Base-by-base conservation (phyloP, 192 early-diverging fungal genomes). In the Coemansia sp. region DNA sequence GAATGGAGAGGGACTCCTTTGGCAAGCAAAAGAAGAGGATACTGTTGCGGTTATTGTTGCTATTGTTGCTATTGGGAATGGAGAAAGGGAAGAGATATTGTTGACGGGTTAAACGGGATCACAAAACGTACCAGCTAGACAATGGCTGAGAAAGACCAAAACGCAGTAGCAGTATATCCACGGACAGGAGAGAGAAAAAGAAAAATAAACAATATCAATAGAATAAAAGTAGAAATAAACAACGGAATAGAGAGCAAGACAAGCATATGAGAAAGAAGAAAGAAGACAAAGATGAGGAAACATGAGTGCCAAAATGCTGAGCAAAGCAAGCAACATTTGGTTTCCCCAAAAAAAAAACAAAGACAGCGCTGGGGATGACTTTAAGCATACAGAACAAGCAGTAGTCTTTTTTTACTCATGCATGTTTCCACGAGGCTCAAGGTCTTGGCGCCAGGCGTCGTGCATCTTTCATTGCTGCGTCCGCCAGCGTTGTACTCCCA, bases 91-190 rank as follows among this genome's bases (percentile, higher is more conserved):
- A 32, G 32, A 32, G 32, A 32, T 2, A 2, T 32, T 32, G 32
- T 32, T 32, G 32, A 32, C 32, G 32, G 32, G 32, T 32, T 32
- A 32, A 32, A 32, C 32, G 32, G 32, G 32, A 32, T 32, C 32
- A 32, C 32, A 32, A 4, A 32, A 56, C 55, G 55, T 56, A 56
- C 55, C 55, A 56, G 15, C 7, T 26, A 36, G 21, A 8, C 36
- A 37, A 56, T 56, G 55, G 21, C 21, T 62, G 41, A 15, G 22
- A 15, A 46, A 18, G 61, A 3, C 47, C 62, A 49, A 63, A 51
- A 18, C 12, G 62, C 47, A 56, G 55, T 56, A 37, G 26, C 26
- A 36, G 55, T 26, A 36, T 11, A 47, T 11, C 46, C n/a, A 47
- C n/a, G 8, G 8, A 26, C 55, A n/a, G 36, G 6, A 56, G 36